Conservation (phyloP, 805 yeast genomes). For the Candida qinlingensis region DNA sequence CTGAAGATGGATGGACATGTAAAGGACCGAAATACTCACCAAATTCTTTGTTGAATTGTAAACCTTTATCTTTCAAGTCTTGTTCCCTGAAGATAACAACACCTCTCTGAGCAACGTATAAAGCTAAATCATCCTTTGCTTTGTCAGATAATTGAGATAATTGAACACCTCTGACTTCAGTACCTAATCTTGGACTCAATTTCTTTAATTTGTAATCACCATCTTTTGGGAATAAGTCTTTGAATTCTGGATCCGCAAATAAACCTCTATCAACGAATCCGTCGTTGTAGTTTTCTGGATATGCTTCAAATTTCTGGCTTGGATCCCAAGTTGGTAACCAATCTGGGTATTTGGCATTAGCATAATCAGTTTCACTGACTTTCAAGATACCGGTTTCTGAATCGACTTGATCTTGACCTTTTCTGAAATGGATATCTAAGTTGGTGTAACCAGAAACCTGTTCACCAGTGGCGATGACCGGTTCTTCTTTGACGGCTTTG, state of each 20-base stretch:
- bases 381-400: constrained; percentile 39
- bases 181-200: constrained; percentile 67
- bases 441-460: constrained; percentile 16
- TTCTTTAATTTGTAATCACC: constrained; percentile 28
- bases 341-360: constrained; percentile 39
- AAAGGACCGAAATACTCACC: constrained; percentile 65
- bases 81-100: constrained; percentile 62
- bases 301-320: constrained; percentile 44
- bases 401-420: constrained; percentile 45
- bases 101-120: constrained; percentile 63
- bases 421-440: constrained; percentile 41
- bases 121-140: constrained; percentile 66
- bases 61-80: constrained; percentile 53
- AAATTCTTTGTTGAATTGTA: constrained; percentile 41
- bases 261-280: constrained; percentile 50
- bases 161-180: constrained; percentile 56
- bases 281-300: constrained; percentile 47
- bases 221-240: constrained; percentile 41
- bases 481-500: constrained; percentile 7
- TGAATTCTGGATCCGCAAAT: constrained; percentile 54
- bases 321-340: constrained; percentile 70
- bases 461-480: not conserved
- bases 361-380: constrained; percentile 37
- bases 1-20: constrained; percentile 71
- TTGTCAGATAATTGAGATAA: constrained; percentile 45